These are phyloP conservation scores for Sugiyamaella americana DNA, from an alignment of 805 yeast species.

Conservation along the genomic window DNA sequence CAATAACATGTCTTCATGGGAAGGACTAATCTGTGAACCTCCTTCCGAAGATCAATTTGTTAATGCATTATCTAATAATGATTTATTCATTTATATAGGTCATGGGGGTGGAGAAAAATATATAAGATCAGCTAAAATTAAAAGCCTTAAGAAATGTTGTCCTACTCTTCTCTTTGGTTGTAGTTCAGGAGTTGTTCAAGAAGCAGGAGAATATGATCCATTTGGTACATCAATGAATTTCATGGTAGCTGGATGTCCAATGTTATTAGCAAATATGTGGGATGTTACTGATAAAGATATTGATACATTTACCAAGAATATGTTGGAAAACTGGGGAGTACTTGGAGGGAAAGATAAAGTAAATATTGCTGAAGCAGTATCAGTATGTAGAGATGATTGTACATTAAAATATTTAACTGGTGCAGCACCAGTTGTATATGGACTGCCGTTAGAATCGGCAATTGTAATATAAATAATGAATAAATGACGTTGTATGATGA, in stretches of 20 bases:
- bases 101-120: conserved; percentile 97
- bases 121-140: conserved; percentile 50
- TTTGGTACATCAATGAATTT: conserved; percentile 73
- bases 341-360: conserved; percentile 25
- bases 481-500: too few relatives aligned
- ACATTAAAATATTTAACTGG: conserved; percentile 74
- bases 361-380: conserved; percentile 52
- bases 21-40: conserved; percentile 43
- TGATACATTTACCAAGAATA: conserved; percentile 61
- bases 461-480: too few relatives aligned
- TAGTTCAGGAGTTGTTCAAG: conserved; percentile 68
- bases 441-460: conserved; percentile 51
- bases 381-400: conserved; percentile 59
- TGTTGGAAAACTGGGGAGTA: conserved; percentile 66
- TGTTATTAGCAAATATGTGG: conserved; percentile 86
- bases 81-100: conserved; percentile 73
- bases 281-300: conserved; percentile 96
- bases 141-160: conserved; percentile 35
- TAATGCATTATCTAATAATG: conserved; percentile 36
- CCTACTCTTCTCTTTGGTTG: conserved; percentile 71
- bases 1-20: conserved; percentile 38
- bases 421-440: conserved; percentile 88
- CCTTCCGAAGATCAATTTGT: conserved; percentile 56
- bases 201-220: conserved; percentile 57
- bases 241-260: conserved; percentile 73